Conservation (phyloP, 2,329 filamentous ascomycete genomes). For the Trichoderma citrinoviride region DNA sequence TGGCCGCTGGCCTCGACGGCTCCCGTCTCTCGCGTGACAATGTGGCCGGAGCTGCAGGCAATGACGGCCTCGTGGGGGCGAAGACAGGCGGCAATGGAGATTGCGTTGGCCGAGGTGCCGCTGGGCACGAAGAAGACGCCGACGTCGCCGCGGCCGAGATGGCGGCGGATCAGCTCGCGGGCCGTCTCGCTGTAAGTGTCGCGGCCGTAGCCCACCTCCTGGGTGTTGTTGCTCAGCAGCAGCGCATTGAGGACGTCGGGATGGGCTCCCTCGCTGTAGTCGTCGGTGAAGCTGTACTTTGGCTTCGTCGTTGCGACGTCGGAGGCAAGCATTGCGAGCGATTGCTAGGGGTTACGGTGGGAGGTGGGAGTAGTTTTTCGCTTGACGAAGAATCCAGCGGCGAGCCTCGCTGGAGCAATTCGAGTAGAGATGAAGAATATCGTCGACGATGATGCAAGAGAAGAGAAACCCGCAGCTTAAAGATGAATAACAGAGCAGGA, state of each 20-base stretch:
- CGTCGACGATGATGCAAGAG: background rate
- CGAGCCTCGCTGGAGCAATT: background rate
- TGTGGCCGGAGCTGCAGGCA: constrained; percentile 49
- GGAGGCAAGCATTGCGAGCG: constrained; percentile 6
- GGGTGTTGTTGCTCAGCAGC: constrained; percentile 42
- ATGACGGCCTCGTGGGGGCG: constrained; percentile 51
- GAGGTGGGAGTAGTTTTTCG: background rate
- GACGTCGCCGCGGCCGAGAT: constrained; percentile 40
- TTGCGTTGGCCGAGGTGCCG: constrained; percentile 51
- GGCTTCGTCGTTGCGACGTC: constrained; percentile 15
- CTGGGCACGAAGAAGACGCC: constrained; percentile 52
- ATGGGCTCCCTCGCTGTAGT: constrained; percentile 53
- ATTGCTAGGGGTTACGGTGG: background rate
- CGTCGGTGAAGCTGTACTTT: constrained; percentile 48
- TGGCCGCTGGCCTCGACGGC: constrained; percentile 52
- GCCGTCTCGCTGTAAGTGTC: constrained; percentile 46
- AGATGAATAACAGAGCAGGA: too few species aligned
- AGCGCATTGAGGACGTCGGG: constrained; percentile 48
- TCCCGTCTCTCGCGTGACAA: constrained; percentile 49
- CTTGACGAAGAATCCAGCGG: background rate
- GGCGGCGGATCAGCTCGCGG: constrained; percentile 40
- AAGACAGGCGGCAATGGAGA: constrained; percentile 50
- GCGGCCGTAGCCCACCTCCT: constrained; percentile 47
- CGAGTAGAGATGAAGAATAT: background rate
- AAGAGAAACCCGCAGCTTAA: background rate